Evolutionary conservation across 495 filamentous ascomycete species (phyloP).

Genomic region (Hypomontagnella submonticulosa): DNA sequence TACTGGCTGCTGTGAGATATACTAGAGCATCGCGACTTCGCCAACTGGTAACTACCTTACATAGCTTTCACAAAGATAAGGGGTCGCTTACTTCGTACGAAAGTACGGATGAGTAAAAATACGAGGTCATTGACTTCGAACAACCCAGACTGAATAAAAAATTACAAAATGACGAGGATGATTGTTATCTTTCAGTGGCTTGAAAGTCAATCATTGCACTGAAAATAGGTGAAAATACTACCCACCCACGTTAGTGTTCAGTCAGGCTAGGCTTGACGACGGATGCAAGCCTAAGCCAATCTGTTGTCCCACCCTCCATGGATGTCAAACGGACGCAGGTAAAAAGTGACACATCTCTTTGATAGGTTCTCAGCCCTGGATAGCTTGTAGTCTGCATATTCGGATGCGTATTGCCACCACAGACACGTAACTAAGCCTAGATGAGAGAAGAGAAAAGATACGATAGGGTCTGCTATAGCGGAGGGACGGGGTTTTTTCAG

Average conservation of each 20-base stretch:
- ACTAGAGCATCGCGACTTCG: conserved; percentile 20
- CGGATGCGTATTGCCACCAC: conserved; percentile 12
- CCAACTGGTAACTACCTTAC: conserved; percentile 6
- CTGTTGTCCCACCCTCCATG: conserved; percentile 27
- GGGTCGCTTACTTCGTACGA: conserved; percentile 8
- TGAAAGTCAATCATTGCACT: conserved; percentile 19
- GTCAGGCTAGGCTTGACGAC: conserved; percentile 36
- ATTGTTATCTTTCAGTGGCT: conserved; percentile 21
- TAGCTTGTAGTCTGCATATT: conserved; percentile 4
- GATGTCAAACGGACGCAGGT: conserved; percentile 19
- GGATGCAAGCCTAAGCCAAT: conserved; percentile 33
- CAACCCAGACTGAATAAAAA: conserved; percentile 3
- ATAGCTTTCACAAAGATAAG: conserved; percentile 1
- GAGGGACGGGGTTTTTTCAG: background rate
- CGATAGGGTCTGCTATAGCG: background rate
- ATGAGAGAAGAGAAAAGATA: background rate
- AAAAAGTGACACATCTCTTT: conserved; percentile 33
- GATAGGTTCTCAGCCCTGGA: conserved; percentile 22
- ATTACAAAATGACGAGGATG: background rate
- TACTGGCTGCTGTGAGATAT: conserved; percentile 13
- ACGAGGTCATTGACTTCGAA: conserved; percentile 5
- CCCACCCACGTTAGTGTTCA: conserved; percentile 28
- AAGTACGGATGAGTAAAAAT: background rate
- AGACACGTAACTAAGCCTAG: conserved; percentile 7
- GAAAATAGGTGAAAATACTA: conserved; percentile 31